Percentiles rank a stretch among this genome's conserved stretches.
Conservation (phyloP, 2,329 filamentous ascomycete species). For the Arthrobotrys conoides region DNA sequence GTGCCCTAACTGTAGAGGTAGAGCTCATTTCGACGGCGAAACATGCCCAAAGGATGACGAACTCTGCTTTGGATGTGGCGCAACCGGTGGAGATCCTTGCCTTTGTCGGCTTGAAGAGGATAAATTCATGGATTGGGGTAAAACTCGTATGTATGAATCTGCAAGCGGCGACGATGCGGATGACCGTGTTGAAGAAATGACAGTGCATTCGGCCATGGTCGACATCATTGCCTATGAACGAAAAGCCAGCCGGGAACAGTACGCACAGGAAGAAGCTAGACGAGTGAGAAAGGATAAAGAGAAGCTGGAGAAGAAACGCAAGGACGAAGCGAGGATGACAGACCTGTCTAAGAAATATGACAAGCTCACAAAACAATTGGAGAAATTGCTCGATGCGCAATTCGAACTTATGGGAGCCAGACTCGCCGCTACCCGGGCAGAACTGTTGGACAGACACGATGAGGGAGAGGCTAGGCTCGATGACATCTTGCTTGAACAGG, state of each 20-base stretch:
- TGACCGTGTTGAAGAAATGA: slow-evolving; percentile 45
- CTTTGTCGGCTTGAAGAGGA: slow-evolving; percentile 46
- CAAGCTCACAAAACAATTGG: slow-evolving; percentile 52
- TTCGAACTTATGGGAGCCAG: slow-evolving; percentile 40
- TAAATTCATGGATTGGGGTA: slow-evolving; percentile 52
- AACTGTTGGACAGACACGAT: slow-evolving; percentile 44
- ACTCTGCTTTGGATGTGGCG: slow-evolving; percentile 42
- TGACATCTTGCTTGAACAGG: slow-evolving; percentile 36
- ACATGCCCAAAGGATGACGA: slow-evolving; percentile 49
- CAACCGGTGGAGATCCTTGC: slow-evolving; percentile 29
- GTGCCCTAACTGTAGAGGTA: slow-evolving; percentile 38
- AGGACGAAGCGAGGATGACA: slow-evolving; percentile 52
- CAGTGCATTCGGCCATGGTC: slow-evolving; percentile 43
- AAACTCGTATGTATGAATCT: slow-evolving; percentile 54
- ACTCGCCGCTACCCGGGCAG: slow-evolving; percentile 37
- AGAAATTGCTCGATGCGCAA: slow-evolving; percentile 44
- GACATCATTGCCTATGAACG: slow-evolving; percentile 50
- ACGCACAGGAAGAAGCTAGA: slow-evolving; percentile 42
- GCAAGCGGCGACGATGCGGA: slow-evolving; percentile 26
- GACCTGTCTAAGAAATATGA: slow-evolving; percentile 57
- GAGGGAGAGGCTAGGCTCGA: slow-evolving; percentile 50
- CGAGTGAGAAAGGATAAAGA: slow-evolving; percentile 42
- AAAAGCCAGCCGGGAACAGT: slow-evolving; percentile 35
- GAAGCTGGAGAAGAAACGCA: slow-evolving; percentile 58
- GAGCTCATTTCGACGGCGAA: slow-evolving; percentile 43